Base-by-base conservation (phyloP, 495 filamentous ascomycete genomes). In the Saxispiralis lemnorum region DNA sequence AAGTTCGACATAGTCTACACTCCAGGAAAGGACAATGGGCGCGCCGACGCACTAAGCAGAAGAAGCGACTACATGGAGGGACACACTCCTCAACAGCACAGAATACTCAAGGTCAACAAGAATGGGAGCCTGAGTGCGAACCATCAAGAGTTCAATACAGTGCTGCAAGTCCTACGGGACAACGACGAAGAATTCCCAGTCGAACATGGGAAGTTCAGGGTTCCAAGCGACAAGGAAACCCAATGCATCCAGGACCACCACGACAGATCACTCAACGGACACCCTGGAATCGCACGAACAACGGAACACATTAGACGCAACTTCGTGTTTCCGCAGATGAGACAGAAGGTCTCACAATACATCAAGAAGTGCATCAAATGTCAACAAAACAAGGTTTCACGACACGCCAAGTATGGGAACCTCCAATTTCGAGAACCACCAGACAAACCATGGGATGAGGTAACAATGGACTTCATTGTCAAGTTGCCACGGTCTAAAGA, bases 1-100 rank as follows among this genome's bases (percentile, higher is more conserved):
- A 41, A 57, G 42, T 48, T 53, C 38, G 38, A 49, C n/a, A 50
- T 51, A 34, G 48, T 42, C n/a, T 57, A 52, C 34, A 43, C 43
- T 21, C 51, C 44, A 9, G 45, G 53, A 9, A 40, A 32, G 16
- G 31, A 47, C 7, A 51, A 49, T 47, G 30, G 24, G 18, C 34
- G 38, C 32, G 45, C 47, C n/a, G 46, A 53, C 35, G 51, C 42
- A 9, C 47, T 55, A 21, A 46, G 32, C 13, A 18, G 48, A 24
- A 41, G 48, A 32, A 21, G 20, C 12, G 34, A 50, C 14, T 45
- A 55, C 18, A 32, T 47, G 17, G 16, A 35, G 5, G 43, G 35
- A 16, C 14, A 37, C 17, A 10, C 38, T 21, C 15, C 10, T 18
- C 9, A 46, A 6, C 38, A 10, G 24, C 18, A 42, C 9, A 6